Base-by-base conservation (phyloP, 805 yeast genomes). In the Saccharomycopsis oosterbeekiorum region DNA sequence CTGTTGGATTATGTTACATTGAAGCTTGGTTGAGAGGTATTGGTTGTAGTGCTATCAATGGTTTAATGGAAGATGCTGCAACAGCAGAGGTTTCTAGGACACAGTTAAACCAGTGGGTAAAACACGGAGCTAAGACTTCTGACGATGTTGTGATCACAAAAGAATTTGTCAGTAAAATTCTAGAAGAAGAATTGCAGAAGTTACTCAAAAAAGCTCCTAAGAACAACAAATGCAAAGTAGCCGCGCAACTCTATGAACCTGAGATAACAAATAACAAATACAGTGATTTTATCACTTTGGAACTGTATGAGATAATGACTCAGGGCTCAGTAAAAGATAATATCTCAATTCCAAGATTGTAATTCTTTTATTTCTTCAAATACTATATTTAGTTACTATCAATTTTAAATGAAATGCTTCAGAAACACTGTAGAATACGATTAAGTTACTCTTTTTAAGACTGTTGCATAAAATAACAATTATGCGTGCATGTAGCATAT, bases 21-120 rank as follows among this genome's bases (percentile, higher is more conserved):
- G 89, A 84, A 75, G 88, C 88, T 41, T 84, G 89, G 89, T 81
- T 85, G 68, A 76, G 87, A 64, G 86, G 86, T 60, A 74, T 82
- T 62, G 89, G 89, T 11, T 84, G 88, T 72, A 88, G 85, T 60
- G 89, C 90, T 65, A 84, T 85, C 74, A 83, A 85, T 77, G 83
- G 78, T 73, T 76, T 85, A 73, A 85, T 85, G 90, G 90, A 85
- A 75, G 89, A 85, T 68, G 89, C 89, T 40, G 89, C 89, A 59
- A 85, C 89, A 60, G 89, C 89, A 58, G 89, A 85, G 72, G 89
- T 85, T n/a, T 84, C 88, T 36, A 79, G 90, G 68, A 78, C 85
- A 40, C 87, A 83, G 74, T 79, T 85, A 67, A 82, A 86, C 81
- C 88, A 85, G 71, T 86, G 91, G 91, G 85, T 84, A 59, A 80